Conservation (phyloP, 768 basidiomycete genomes). For the Tricholomella constricta region DNA sequence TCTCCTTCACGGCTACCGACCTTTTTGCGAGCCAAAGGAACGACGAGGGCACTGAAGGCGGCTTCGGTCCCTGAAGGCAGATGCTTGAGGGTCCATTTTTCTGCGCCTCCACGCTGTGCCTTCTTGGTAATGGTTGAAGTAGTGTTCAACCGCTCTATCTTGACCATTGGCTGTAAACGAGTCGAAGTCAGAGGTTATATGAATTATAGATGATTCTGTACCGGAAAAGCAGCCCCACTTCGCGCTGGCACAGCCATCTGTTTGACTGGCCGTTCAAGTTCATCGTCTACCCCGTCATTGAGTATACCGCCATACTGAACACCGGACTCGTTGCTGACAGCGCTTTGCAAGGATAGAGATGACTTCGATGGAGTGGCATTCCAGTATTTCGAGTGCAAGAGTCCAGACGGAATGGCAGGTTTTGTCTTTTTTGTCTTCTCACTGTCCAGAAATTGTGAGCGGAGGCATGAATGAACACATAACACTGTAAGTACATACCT, state of each 20-base stretch:
- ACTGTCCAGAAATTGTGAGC: neutral
- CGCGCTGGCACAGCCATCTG: too few relatives aligned
- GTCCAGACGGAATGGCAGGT: neutral
- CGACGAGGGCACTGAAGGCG: neutral
- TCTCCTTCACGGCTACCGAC: neutral
- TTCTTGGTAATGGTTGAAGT: neutral
- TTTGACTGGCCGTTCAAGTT: neutral
- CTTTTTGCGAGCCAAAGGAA: neutral
- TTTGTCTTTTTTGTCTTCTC: neutral
- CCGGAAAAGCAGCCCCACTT: neutral
- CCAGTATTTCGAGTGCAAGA: neutral
- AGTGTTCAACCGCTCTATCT: neutral
- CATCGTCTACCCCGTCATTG: neutral
- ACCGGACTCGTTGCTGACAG: neutral
- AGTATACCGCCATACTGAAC: constrained; percentile 1
- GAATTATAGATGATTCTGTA: neutral
- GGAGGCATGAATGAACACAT: neutral
- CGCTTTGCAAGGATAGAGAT: neutral
- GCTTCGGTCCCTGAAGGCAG: neutral
- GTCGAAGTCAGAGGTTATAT: neutral
- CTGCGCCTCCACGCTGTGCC: neutral
- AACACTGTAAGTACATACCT: neutral
- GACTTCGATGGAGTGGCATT: neutral
- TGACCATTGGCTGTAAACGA: neutral
- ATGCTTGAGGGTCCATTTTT: neutral